A percentile compares a stretch with the other conserved stretches of the same genome.
Conservation (phyloP, 257 asterid genomes). For the Paulownia fortunei region DNA sequence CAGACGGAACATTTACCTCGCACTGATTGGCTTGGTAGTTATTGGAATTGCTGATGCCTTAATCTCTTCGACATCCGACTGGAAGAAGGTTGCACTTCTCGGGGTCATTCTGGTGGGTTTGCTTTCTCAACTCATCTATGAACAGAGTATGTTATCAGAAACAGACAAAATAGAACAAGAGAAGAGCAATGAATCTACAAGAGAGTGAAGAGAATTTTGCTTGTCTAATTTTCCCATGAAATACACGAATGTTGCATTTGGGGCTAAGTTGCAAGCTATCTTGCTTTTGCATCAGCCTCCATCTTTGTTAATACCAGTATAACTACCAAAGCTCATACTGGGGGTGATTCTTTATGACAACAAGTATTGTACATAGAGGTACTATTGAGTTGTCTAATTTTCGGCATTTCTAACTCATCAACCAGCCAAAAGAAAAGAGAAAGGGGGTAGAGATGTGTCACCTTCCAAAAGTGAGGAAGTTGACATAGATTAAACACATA, state of each 20-base stretch:
- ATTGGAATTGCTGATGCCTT: constrained; percentile 64
- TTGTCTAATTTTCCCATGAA: constrained; percentile 18
- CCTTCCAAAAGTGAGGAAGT: not conserved
- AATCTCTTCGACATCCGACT: constrained; percentile 56
- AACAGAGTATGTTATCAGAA: constrained; percentile 67
- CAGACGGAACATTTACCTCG: constrained; percentile 79
- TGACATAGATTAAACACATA: not conserved
- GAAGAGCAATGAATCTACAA: constrained; percentile 45
- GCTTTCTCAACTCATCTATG: constrained; percentile 73
- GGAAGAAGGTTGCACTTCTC: constrained; percentile 72
- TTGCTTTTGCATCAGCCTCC: too few species aligned
- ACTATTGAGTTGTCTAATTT: too few species aligned
- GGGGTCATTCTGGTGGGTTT: constrained; percentile 80
- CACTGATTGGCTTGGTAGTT: constrained; percentile 63
- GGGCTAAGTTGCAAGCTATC: too few species aligned
- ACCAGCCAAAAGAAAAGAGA: not conserved
- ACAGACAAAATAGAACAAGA: constrained; percentile 44
- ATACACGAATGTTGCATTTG: not conserved
- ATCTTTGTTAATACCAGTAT: not conserved
- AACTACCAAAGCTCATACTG: not conserved
- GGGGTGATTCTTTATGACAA: constrained; percentile 4
- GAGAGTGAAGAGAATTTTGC: constrained; percentile 33
- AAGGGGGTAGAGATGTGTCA: not conserved
- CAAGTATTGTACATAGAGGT: constrained; percentile 8
- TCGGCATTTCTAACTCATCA: constrained; percentile 1